Evolutionary conservation across 2,329 filamentous ascomycete genomes (phyloP), one percentile per base, ranked within the genome.

Genomic region (Plenodomus biglobosus): DNA sequence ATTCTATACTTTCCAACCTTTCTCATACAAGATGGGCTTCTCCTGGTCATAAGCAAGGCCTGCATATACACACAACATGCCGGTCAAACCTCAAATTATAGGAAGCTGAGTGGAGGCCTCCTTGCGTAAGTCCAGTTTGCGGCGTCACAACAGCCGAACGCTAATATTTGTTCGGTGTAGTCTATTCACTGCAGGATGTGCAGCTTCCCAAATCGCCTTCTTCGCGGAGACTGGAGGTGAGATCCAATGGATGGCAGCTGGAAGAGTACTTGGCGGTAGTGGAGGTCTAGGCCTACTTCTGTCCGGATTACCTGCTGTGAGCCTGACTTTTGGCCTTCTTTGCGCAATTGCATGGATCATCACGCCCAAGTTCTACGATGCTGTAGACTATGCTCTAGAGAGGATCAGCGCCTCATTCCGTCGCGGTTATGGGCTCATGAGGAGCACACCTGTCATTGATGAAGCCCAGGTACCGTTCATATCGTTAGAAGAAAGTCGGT

Each of bases 201-300:
- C 55, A 11, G 47, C 55, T 41, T 45, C 55, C 15, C 55, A 58
- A 10, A 55, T 55, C 24, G 55, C 55, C 3, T 58, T 55, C 27
- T 58, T 48, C 17, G 24, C 55, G 3, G 55, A 53, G 27, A 58
- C 55, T 15, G 55, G 55, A 17, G 52, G 55, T 16, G 55, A 58
- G 36, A 53, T 58, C 18, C 55, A 58, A 30, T 58, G 55, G 55
- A 55, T 58, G 55, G 55, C 55, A 19, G 55, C 55, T 2, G 53
- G 50, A 19, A 48, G 48, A 37, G 52, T 58, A 2, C 40, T 58
- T 8, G 52, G 55, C 7, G 52, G 55, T n/a, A 53, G 47, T 22
- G 55, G 52, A 42, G 55, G 55, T 19, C 45, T 58, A 8, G 52
- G 55, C 2, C 38, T 58, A 5, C 21, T 58, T 10, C 13, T 58